phyloP scores from a whole-genome alignment of 805 yeast species.

The Sungouiozyma intestinalis region DNA sequence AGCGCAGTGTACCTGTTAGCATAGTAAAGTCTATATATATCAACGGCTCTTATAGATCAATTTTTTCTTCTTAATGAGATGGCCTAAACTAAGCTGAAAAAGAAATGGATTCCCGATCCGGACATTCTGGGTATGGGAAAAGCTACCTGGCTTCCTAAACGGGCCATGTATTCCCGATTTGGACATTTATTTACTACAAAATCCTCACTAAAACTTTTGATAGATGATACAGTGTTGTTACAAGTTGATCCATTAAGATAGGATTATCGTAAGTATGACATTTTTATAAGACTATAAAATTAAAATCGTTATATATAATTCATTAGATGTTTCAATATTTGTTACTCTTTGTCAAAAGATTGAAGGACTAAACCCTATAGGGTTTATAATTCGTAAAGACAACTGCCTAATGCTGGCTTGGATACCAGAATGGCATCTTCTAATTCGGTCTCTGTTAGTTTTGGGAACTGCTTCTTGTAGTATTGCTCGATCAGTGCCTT shows the following conservation, averaged over 20 bases:
- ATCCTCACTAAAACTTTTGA: neutral
- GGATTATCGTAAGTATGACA: neutral
- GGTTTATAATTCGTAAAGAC: conserved; percentile 18
- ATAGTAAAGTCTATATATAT: no score
- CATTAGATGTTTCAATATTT: conserved; percentile 1
- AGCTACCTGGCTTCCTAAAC: neutral
- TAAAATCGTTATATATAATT: neutral
- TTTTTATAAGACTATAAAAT: neutral
- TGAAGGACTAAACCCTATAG: neutral
- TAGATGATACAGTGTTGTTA: no score
- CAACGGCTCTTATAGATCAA: neutral
- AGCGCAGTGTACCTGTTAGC: no score
- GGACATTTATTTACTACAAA: neutral
- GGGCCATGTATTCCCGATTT: neutral
- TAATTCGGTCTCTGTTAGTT: conserved; percentile 35
- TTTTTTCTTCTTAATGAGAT: neutral
- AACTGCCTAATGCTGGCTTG: conserved; percentile 46
- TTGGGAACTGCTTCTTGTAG: conserved; percentile 40
- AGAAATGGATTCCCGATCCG: neutral
- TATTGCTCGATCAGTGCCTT: conserved; percentile 42
- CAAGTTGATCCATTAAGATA: no score
- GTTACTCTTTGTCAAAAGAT: neutral
- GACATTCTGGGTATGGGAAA: neutral
- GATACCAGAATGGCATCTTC: conserved; percentile 44
- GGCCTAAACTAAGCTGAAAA: neutral